Evolutionary conservation across 2,329 filamentous ascomycete genomes (phyloP).

Genomic region (Ophioceras dolichostomum): DNA sequence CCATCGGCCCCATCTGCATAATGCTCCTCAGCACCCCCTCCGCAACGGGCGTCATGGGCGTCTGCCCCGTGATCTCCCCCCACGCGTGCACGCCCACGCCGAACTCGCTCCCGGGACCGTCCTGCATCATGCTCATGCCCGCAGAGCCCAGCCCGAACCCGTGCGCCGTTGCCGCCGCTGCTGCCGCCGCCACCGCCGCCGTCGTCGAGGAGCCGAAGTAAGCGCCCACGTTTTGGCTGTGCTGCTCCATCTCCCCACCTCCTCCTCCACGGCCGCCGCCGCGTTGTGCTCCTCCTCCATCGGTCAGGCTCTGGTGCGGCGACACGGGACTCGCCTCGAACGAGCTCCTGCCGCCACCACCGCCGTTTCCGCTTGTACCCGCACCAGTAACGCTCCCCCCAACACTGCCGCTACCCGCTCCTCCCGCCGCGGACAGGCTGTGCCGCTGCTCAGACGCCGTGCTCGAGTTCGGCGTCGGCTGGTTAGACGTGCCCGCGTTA

Average conservation of each 20-base stretch:
- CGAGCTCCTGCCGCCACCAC: slow-evolving; percentile 18
- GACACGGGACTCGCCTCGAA: slow-evolving; percentile 40
- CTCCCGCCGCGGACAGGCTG: slow-evolving; percentile 8
- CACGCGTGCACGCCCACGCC: neutral
- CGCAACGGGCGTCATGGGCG: slow-evolving; percentile 21
- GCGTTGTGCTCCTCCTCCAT: slow-evolving; percentile 16
- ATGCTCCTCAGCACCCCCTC: slow-evolving; percentile 45
- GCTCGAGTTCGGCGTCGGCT: slow-evolving; percentile 49
- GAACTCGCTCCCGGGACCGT: slow-evolving; percentile 9
- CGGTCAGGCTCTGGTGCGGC: slow-evolving; percentile 19
- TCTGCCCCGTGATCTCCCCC: too few relatives aligned
- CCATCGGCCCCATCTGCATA: slow-evolving; percentile 47
- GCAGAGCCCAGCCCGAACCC: too few relatives aligned
- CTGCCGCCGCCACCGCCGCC: neutral
- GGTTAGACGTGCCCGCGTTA: slow-evolving; percentile 35
- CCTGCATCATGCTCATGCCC: slow-evolving; percentile 1
- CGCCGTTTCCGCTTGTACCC: too few relatives aligned
- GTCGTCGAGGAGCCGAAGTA: slow-evolving; percentile 23
- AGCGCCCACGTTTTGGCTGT: slow-evolving; percentile 14
- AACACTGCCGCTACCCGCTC: too few relatives aligned
- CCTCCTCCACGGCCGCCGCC: slow-evolving; percentile 17
- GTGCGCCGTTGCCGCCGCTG: neutral
- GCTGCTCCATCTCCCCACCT: neutral
- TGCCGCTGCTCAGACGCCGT: slow-evolving; percentile 29
- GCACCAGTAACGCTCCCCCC: too few relatives aligned